phyloP scores from a whole-genome alignment of 331 rosid genomes.

The Malus hybrid region DNA sequence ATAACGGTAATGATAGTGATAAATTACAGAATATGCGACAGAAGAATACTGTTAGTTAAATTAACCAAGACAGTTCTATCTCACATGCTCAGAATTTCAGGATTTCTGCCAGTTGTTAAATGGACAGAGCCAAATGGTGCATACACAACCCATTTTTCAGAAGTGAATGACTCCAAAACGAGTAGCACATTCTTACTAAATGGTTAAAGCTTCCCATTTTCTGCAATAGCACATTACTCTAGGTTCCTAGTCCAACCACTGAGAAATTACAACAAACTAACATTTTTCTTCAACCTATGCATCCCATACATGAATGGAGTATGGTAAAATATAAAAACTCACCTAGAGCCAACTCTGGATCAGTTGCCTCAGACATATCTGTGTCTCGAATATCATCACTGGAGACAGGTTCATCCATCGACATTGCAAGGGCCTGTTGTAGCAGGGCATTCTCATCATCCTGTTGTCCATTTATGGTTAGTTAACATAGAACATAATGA shows the following conservation, averaged over 20 bases:
- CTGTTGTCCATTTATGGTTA: conserved; percentile 19
- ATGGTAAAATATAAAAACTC: conserved; percentile 14
- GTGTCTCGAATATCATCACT: conserved; percentile 57
- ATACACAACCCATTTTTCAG: background rate
- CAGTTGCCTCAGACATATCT: conserved; percentile 86
- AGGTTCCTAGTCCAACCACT: background rate
- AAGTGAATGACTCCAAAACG: background rate
- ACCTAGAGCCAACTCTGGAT: conserved; percentile 95
- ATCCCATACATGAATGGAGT: background rate
- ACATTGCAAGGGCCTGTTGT: conserved; percentile 98
- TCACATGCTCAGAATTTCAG: background rate
- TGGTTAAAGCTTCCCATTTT: background rate
- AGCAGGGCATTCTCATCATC: conserved; percentile 91
- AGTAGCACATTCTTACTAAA: background rate
- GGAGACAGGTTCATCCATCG: conserved; percentile 81
- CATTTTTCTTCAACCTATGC: background rate
- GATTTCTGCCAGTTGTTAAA: background rate
- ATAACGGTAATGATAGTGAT: background rate
- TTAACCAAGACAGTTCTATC: background rate
- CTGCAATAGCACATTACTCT: background rate
- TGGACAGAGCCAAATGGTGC: background rate
- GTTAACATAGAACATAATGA: background rate
- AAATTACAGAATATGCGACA: background rate
- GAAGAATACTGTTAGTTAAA: background rate
- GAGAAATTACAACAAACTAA: background rate